These are phyloP conservation scores for Alternaria angustiovoidea DNA, from an alignment of 2,329 filamentous ascomycete genomes.

Conservation along the genomic window DNA sequence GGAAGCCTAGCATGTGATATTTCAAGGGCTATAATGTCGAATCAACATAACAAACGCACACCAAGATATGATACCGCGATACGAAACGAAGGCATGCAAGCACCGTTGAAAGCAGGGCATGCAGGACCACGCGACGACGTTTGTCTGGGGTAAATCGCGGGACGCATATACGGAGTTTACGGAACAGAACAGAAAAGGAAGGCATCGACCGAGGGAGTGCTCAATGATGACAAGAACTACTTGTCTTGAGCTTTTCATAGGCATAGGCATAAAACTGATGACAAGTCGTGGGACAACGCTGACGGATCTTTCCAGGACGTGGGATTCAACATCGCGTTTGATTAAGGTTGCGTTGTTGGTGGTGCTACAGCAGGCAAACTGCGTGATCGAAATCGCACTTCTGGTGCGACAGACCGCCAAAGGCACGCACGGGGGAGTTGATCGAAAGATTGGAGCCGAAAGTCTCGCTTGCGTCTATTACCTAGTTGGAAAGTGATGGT, in stretches of 20 bases:
- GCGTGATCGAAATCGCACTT: slow-evolving; percentile 7
- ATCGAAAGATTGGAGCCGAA: background rate
- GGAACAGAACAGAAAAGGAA: background rate
- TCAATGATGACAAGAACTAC: background rate
- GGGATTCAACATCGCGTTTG: slow-evolving; percentile 2
- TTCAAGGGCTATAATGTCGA: background rate
- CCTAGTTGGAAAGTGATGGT: background rate
- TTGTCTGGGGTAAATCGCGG: background rate
- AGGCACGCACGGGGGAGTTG: background rate
- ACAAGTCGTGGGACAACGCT: background rate
- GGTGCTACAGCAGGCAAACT: slow-evolving; percentile 7
- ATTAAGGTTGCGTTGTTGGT: slow-evolving; percentile 1
- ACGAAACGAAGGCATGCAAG: background rate
- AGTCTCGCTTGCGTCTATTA: slow-evolving; percentile 8
- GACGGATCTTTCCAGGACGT: background rate
- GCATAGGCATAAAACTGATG: background rate
- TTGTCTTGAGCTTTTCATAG: background rate
- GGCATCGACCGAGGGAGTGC: background rate
- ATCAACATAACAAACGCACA: background rate
- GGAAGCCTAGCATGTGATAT: background rate
- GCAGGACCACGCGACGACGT: background rate
- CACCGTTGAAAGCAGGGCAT: background rate
- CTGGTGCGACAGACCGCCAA: slow-evolving; percentile 1
- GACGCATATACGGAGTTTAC: background rate
- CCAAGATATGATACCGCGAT: background rate